Base-by-base conservation (phyloP, 78 protist genomes). In the Speleostelium caveatum region DNA sequence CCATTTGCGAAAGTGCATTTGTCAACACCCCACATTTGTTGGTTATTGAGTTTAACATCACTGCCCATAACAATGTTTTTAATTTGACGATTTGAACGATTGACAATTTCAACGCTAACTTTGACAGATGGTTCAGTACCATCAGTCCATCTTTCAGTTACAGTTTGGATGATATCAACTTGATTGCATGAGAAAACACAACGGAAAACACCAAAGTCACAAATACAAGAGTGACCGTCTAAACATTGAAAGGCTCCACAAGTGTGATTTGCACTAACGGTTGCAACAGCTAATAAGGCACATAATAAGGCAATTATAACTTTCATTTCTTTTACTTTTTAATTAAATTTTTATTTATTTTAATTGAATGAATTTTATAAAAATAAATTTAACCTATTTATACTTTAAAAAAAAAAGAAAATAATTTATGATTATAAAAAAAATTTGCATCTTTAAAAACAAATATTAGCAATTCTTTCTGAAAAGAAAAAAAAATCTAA, bases 31-130 rank as follows among this genome's bases (percentile, higher is more conserved):
- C 71, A 62, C 21, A 63, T 63, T 63, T 63, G 72, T 35, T n/a
- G 32, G 3, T 24, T n/a, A 35, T 63, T 63, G 30, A 63, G 35
- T 36, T 35, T 68, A 26, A 26, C 75, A 41, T n/a, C 72, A 33
- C 74, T 41, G 26, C 72, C 86, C 24, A 76, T 76, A 22, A 62
- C 28, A 22, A 76, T 26, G 45, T 76, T 56, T 24, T 76, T 76
- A 55, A 76, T 33, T 3, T 26, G 16, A 17, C 19, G 28, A 76
- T 63, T 28, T 45, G n/a, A n/a, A n/a, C n/a, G n/a, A n/a, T n/a
- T n/a, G n/a, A n/a, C n/a, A n/a, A n/a, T n/a, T n/a, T n/a, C 35
- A 56, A 62, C 86, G 28, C 62, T 33, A 33, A 76, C 86, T 76
- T 76, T 45, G 7, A 62, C 86, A 30, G 45, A 60, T 62, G 68